Conservation (phyloP, 2,329 filamentous ascomycete genomes). For the Apiospora saccharicola region DNA sequence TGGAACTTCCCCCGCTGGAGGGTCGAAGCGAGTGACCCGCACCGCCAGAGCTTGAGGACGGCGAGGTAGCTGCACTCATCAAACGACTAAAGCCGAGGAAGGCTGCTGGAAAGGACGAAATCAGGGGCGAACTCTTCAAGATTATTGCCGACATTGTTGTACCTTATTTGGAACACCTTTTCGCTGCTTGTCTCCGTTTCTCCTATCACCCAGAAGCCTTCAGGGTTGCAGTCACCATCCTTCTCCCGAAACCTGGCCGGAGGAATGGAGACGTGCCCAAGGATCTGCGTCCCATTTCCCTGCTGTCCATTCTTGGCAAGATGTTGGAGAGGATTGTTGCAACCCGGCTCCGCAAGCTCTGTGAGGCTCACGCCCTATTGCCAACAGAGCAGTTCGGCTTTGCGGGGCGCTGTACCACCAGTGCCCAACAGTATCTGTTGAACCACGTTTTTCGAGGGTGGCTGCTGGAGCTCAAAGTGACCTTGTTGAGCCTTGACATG, state of each 20-base stretch:
- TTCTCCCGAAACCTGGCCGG: neutral
- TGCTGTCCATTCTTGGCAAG: neutral
- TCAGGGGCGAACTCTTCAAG: neutral
- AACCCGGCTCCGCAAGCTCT: neutral
- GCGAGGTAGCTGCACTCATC: neutral
- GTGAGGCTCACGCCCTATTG: neutral
- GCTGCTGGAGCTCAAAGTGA: neutral
- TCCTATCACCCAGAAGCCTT: neutral
- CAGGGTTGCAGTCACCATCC: neutral
- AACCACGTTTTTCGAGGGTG: neutral
- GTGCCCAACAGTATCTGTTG: neutral
- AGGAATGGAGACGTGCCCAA: neutral
- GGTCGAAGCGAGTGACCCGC: neutral
- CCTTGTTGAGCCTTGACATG: neutral
- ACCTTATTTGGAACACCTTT: neutral
- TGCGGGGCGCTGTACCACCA: neutral
- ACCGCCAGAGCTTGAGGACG: neutral
- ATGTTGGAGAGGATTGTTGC: neutral
- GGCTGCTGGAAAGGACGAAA: neutral
- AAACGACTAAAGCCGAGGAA: neutral
- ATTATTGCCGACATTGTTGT: neutral
- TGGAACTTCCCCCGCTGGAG: neutral
- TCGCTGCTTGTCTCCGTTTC: neutral
- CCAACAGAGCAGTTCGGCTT: neutral
- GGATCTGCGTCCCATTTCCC: neutral